Percentiles rank a stretch among this genome's conserved stretches.
These are phyloP conservation scores for Solanum chmielewskii DNA, from an alignment of 257 asterid species.

Conservation along the genomic window DNA sequence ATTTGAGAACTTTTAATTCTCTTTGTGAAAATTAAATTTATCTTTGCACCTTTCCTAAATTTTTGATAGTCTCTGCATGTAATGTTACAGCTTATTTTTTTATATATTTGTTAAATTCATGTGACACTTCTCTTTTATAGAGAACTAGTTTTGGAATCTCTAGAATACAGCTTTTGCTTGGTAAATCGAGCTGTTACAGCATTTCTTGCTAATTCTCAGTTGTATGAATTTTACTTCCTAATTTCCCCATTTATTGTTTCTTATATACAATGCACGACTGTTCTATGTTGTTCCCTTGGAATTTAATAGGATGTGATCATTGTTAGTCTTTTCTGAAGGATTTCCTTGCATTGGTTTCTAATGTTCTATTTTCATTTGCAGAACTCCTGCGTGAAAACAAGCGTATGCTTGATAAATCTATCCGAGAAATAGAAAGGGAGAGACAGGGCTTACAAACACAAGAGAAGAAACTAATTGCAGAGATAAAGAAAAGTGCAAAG, in stretches of 20 bases:
- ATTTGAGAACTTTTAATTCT: background rate
- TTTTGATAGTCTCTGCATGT: background rate
- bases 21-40: background rate
- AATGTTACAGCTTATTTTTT: background rate
- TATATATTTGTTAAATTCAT: background rate
- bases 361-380: constrained; percentile 8
- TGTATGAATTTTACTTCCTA: background rate
- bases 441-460: constrained; percentile 88
- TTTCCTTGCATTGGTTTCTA: background rate
- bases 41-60: background rate
- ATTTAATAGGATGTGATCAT: background rate
- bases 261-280: background rate
- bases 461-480: constrained; percentile 80
- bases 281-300: background rate
- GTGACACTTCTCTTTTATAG: background rate
- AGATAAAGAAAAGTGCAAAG: constrained; percentile 95
- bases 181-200: background rate
- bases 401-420: constrained; percentile 95
- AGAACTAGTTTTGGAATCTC: background rate
- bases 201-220: background rate
- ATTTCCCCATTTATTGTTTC: background rate
- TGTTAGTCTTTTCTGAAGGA: background rate
- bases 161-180: background rate
- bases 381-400: constrained; percentile 97
- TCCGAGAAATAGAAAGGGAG: constrained; percentile 96